Percentiles rank a stretch among this genome's conserved stretches.
phyloP scores from a whole-genome alignment of 2,329 filamentous ascomycete species.

The Tolypocladium ovalisporum region DNA sequence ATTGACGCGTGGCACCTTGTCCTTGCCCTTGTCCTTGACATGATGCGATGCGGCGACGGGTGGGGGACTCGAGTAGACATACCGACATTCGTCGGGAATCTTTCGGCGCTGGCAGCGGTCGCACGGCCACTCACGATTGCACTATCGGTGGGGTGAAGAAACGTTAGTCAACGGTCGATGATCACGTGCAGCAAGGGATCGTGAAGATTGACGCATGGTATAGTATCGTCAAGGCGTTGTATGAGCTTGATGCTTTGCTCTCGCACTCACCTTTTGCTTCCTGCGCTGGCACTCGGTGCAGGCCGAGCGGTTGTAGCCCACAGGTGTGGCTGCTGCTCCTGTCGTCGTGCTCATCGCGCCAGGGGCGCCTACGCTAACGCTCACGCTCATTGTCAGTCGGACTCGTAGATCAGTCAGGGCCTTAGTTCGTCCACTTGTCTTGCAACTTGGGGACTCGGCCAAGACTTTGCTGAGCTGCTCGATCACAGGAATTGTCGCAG shows the following conservation, averaged over 20 bases:
- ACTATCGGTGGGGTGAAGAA: conserved; percentile 8
- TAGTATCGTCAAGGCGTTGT: not conserved
- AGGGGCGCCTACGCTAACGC: not conserved
- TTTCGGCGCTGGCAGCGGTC: conserved; percentile 19
- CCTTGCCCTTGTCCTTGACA: not conserved
- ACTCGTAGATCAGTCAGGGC: not conserved
- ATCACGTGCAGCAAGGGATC: not conserved
- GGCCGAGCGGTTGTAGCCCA: conserved; percentile 19
- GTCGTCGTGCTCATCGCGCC: not conserved
- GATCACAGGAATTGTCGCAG: not conserved
- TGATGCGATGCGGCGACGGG: not conserved
- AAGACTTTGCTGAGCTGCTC: not conserved
- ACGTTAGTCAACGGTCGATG: not conserved
- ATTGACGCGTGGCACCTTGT: not conserved
- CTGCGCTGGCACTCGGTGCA: conserved; percentile 32
- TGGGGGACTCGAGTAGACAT: conserved; percentile 8
- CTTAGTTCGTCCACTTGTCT: not conserved
- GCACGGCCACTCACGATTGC: conserved; percentile 22
- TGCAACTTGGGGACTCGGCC: not conserved
- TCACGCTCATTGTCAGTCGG: not conserved
- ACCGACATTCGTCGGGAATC: conserved; percentile 17
- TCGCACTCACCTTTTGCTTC: conserved; percentile 24
- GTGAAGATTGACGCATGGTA: not conserved
- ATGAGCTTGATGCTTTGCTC: not conserved
- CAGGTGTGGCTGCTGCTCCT: not conserved